Evolutionary conservation across 257 asterid species (phyloP), one percentile per base, ranked within the genome.

Genomic region (Scutellaria barbata): DNA sequence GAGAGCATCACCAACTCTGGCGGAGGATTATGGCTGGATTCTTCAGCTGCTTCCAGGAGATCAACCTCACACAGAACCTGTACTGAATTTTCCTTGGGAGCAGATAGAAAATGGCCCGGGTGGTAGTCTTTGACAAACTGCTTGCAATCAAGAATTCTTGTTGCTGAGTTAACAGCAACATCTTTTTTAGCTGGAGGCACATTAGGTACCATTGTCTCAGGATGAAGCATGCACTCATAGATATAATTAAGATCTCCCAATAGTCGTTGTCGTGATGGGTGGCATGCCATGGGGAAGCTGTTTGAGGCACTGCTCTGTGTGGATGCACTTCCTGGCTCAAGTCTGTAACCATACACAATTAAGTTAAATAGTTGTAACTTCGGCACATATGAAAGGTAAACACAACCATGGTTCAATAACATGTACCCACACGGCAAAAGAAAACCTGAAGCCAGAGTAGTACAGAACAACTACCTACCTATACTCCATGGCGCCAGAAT

Each of bases 401-500:
- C 30, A 22, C 30, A 40, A 39, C 0, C 18, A 53, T 1, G 35
- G 59, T 9, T 47, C 33, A n/a, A 20, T 18, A 4, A 14, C 17
- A 4, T 4, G 6, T 18, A 39, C 22, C 50, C 41, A 33, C 5
- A 13, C 20, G 33, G 33, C 30, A 7, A 61, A 66, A 46, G 62
- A 50, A 8, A 9, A 20, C 37, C 40, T 7, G 42, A 22, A 11
- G 30, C 60, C 6, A 18, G 20, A 2, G 0, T 0, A 59, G 58
- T 3, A 25, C 0, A 66, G 75, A 14, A 17, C 7, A 14, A 17
- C 7, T 50, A 56, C 84, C 63, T 56, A 92, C 98, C 96, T 89
- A 77, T 80, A 94, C 86, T 91, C 99, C 87, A 88, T 82, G 62
- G 92, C 87, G 51, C 96, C 90, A 17, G 97, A 88, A 69, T 83